Base-by-base conservation (phyloP, 352 stramenopile species). In the Phytophthora litchii region DNA sequence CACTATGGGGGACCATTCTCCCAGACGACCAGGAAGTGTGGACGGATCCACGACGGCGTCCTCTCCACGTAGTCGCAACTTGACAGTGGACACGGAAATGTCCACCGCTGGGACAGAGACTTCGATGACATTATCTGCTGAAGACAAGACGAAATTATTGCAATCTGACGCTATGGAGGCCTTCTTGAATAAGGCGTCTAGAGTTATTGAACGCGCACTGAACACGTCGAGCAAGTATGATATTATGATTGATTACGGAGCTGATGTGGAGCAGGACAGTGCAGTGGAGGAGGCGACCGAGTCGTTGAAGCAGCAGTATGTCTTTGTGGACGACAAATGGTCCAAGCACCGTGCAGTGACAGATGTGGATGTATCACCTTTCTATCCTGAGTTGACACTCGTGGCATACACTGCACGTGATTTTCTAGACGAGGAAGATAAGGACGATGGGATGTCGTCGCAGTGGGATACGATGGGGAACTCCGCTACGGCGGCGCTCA, bases 161-260 rank as follows among this genome's bases (percentile, higher is more conserved):
- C 70, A 93, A 53, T 91, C 81, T 17, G 82, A 92, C 11, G 72
- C 52, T 7, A 89, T 95, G 80, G 86, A 93, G 46, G 29, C 68
- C 8, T 95, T 95, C 60, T 54, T 95, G 32, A 74, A 55, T 20
- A 91, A 88, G 64, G 79, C 86, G 8, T 92, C 83, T 17, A 77
- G 79, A 5, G 74, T 94, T 12, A 89, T 95, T 63, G 86, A 95
- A 41, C 82, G 86, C 4, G 86, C 83, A 13, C 52, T 95, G n/a
- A 86, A 76, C 45, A 89, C 79, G 42, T 76, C 83, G 0, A 83
- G 67, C 59, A 89, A 89, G 60, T 94, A 75, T 54, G 86, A 95
- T 49, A 86, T 94, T 37, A 94, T 92, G 84, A 64, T 92, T 34
- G 86, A 95, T 57, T 95, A 95, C 41, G 78, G 78, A 3, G 84